These are phyloP conservation scores for Pichia sporocuriosa DNA, from an alignment of 805 yeast genomes.

Conservation along the genomic window DNA sequence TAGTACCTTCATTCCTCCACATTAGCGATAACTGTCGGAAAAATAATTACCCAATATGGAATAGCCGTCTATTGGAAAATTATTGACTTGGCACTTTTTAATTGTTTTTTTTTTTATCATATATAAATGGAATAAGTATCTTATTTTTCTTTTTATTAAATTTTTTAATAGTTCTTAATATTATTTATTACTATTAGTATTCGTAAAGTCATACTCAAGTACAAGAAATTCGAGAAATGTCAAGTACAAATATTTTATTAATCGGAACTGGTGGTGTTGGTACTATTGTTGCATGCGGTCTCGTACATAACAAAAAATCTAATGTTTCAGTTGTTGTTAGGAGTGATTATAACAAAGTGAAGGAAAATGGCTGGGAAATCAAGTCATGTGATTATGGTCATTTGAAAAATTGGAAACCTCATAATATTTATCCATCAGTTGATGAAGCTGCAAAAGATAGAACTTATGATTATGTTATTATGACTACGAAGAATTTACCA, in stretches of 20 bases:
- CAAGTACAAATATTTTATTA: slow-evolving; percentile 24
- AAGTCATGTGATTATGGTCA: slow-evolving; percentile 58
- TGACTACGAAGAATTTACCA: slow-evolving; percentile 56
- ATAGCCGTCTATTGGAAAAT: too few species aligned
- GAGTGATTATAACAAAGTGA: slow-evolving; percentile 45
- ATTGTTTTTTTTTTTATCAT: too few species aligned
- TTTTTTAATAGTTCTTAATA: too few species aligned
- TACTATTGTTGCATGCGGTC: slow-evolving; percentile 59
- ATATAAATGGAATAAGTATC: too few species aligned
- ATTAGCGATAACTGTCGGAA: too few species aligned
- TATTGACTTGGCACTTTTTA: too few species aligned
- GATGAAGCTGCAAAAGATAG: slow-evolving; percentile 35
- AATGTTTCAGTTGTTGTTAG: slow-evolving; percentile 59
- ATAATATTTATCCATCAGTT: slow-evolving; percentile 26
- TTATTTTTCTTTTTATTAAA: too few species aligned
- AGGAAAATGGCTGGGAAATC: slow-evolving; percentile 44
- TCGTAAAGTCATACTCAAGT: not conserved
- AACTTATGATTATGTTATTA: slow-evolving; percentile 48
- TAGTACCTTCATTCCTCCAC: too few species aligned
- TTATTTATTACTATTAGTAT: too few species aligned
- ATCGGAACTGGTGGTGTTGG: slow-evolving; percentile 88
- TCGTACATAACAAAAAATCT: slow-evolving; percentile 40
- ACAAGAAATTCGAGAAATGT: not conserved
- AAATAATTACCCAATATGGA: too few species aligned
- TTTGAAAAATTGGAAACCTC: slow-evolving; percentile 50